Conservation (phyloP, 1,284 basidiomycete genomes). For the Malassezia furfur region DNA sequence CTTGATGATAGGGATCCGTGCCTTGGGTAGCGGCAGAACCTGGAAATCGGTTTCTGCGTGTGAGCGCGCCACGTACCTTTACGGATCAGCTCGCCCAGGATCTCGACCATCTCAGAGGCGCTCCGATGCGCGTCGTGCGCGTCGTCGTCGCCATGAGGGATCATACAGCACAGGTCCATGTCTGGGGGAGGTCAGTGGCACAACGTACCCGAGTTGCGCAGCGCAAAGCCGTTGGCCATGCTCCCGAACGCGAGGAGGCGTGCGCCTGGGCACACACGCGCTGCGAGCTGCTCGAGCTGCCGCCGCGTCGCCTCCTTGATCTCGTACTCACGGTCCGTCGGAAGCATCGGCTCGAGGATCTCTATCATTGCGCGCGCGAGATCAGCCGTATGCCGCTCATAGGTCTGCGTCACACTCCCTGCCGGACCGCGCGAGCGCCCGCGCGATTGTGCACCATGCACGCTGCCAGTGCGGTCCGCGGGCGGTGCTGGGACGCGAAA, state of each 20-base stretch:
- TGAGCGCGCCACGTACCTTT: constrained; percentile 49
- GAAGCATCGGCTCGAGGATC: constrained; percentile 42
- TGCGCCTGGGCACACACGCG: constrained; percentile 83
- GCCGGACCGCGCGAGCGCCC: background rate
- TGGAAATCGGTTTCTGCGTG: constrained; percentile 84
- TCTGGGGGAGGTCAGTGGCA: constrained; percentile 53
- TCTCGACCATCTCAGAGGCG: constrained; percentile 74
- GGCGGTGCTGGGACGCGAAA: too few relatives aligned
- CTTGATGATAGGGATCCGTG: constrained; percentile 97
- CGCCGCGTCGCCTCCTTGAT: constrained; percentile 87
- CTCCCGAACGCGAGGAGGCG: constrained; percentile 79
- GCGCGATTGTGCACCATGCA: background rate
- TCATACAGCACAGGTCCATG: constrained; percentile 95
- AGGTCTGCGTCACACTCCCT: constrained; percentile 4
- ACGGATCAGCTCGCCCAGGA: constrained; percentile 84
- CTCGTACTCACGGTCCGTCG: constrained; percentile 46
- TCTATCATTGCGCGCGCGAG: constrained; percentile 43
- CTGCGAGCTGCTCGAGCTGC: constrained; percentile 83
- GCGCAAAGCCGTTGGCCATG: constrained; percentile 84
- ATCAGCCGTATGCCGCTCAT: constrained; percentile 41
- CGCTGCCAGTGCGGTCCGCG: too few relatives aligned
- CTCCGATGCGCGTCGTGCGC: constrained; percentile 1
- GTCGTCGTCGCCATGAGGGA: constrained; percentile 47
- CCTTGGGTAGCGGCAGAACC: constrained; percentile 90
- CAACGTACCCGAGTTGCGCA: constrained; percentile 76